Base-by-base conservation (phyloP, 495 filamentous ascomycete genomes). In the Lichina pygmaea region DNA sequence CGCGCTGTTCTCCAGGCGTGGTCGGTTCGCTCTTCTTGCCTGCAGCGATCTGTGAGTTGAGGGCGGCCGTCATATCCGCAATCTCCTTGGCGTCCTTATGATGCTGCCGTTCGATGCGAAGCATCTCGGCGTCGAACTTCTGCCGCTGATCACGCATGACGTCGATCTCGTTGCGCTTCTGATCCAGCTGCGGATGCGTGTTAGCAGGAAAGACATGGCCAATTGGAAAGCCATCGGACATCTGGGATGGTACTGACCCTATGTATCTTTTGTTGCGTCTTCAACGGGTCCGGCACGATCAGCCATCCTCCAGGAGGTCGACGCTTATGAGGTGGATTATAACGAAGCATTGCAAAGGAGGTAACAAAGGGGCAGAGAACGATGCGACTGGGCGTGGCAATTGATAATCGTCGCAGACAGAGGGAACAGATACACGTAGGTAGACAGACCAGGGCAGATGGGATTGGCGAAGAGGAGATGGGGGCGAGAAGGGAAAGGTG, bases 1-100 rank as follows among this genome's bases (percentile, higher is more conserved):
- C 83, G 49, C 72, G 77, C 56, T 84, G 82, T 57, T 95, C 89
- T 15, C 89, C 89, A n/a, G 89, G 89, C 13, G 91, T 97, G 10
- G 89, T 93, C 8, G 86, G 86, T 61, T 95, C 86, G 44, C 84
- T 86, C 58, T 82, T 75, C 47, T 82, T 77, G 34, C 81, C 81
- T n/a, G 56, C 52, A 33, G 67, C 62, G 60, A 70, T 61, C 57
- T 70, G 58, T 51, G 62, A 37, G 31, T 49, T 43, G 50, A 94
- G 62, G 45, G 84, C 78, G 52, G 80, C 74, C 48, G 78, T 75
- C 57, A 94, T 76, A 57, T 76, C 71, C 31, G 74, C 73, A 55
- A 93, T 76, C 53, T 93, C 82, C 43, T 72, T 69, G 55, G 83
- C 81, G 52, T 89, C 80, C 49, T 63, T 70, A 40, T 77, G 73